Conservation (phyloP, 78 protist species). For the Dictyostelium firmibasis region DNA sequence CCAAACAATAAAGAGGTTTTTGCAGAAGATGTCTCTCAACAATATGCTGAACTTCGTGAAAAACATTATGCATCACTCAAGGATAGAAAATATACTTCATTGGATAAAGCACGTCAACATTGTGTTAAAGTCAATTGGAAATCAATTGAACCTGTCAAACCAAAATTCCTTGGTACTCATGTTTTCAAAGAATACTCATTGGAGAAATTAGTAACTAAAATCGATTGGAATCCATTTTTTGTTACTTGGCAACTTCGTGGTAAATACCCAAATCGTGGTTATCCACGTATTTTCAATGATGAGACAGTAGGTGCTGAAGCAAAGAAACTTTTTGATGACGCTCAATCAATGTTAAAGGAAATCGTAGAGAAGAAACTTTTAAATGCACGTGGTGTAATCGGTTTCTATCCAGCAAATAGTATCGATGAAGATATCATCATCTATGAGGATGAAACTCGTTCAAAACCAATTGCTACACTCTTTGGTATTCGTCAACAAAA, state of each 20-base stretch:
- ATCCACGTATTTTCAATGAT: conserved; percentile 98
- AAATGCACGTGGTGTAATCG: conserved; percentile 88
- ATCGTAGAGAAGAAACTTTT: conserved; percentile 79
- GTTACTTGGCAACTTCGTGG: conserved; percentile 96
- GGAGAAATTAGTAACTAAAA: conserved; percentile 84
- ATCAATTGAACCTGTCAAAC: conserved; percentile 27
- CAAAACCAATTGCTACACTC: conserved; percentile 47
- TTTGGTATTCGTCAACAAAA: conserved; percentile 96
- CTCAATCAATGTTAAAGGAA: conserved; percentile 86
- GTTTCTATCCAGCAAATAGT: conserved; percentile 94
- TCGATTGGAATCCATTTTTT: conserved; percentile 99
- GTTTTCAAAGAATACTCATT: conserved; percentile 82
- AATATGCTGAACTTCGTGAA: conserved; percentile 93
- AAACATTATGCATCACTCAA: conserved; percentile 93
- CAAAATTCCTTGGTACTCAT: conserved; percentile 65
- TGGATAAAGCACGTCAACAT: conserved; percentile 88
- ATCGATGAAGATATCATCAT: conserved; percentile 94
- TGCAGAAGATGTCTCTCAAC: conserved; percentile 81
- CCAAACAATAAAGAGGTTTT: conserved; percentile 76
- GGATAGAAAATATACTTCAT: conserved; percentile 89
- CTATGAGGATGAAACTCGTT: conserved; percentile 78
- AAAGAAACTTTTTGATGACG: conserved; percentile 93
- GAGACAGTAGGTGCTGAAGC: conserved; percentile 95
- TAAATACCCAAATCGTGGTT: conserved; percentile 97
- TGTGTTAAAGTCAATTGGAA: conserved; percentile 77